These are phyloP conservation scores for Combretum micranthum DNA, from an alignment of 345 rosid species.

Conservation along the genomic window DNA sequence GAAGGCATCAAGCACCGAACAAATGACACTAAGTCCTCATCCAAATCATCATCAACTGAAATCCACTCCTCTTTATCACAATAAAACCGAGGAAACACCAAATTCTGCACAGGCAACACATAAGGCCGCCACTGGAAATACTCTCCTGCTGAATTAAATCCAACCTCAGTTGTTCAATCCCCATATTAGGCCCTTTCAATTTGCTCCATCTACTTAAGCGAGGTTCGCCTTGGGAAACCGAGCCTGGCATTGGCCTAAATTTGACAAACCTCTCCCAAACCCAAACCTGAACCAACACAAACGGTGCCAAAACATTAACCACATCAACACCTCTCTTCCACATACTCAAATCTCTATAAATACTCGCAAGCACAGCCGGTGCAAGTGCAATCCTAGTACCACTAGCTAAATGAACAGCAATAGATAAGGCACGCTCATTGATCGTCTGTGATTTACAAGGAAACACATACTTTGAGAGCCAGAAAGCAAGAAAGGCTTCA, in stretches of 20 bases:
- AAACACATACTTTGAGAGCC: constrained; percentile 31
- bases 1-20: constrained; percentile 22
- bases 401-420: constrained; percentile 30
- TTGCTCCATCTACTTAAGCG: constrained; percentile 31
- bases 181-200: not conserved
- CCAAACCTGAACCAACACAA: constrained; percentile 31
- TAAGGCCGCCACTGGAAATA: constrained; percentile 25
- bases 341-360: constrained; percentile 27
- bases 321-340: constrained; percentile 14
- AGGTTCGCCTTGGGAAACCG: constrained; percentile 16
- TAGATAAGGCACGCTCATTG: constrained; percentile 3
- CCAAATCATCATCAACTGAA: too few relatives aligned
- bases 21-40: too few relatives aligned
- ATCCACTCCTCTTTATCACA: constrained; percentile 1
- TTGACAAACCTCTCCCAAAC: constrained; percentile 35
- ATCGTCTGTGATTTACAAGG: not conserved
- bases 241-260: constrained; percentile 21
- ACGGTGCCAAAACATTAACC: constrained; percentile 20
- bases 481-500: constrained; percentile 34
- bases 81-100: constrained; percentile 5
- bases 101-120: not conserved
- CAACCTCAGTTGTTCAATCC: constrained; percentile 10
- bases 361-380: constrained; percentile 32
- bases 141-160: constrained; percentile 13
- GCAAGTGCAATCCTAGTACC: constrained; percentile 38